Evolutionary conservation across 2,329 filamentous ascomycete species (phyloP), one percentile per base, ranked within the genome.

Genomic region (Diaporthe ilicicola): DNA sequence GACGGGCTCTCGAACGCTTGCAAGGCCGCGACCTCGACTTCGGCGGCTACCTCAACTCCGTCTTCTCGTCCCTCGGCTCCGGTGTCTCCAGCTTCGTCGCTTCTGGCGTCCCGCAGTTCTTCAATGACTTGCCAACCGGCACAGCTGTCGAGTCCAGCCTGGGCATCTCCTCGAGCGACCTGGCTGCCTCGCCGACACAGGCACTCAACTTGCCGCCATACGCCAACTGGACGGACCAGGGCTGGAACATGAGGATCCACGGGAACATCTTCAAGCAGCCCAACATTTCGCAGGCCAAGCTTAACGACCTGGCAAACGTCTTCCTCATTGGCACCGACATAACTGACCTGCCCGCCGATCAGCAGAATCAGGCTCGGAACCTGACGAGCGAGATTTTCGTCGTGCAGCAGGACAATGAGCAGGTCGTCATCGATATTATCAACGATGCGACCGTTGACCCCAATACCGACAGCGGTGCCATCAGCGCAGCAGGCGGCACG

Each of bases 241-340:
- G 91, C 42, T 95, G 93, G 93, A 93, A 91, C 73, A 86, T 94
- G 4, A 87, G 92, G 34, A 89, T 94, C 73, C 93, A 92, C 74
- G 93, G 93, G 75, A 94, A 94, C 76, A 90, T 94, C n/a, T 95
- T 91, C 85, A 94, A 94, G 79, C 88, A 92, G 73, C 93, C 93
- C 1, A 88, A 93, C 71, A 90, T 92, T 42, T 87, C 86, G 1
- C 84, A 89, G 74, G 82, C 84, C 42, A 92, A 89, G 75, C 82
- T 95, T 55, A 87, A 95, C 74, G 84, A 90, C 46, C 84, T 94
- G 4, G 91, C 92, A 70, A 90, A 94, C 74, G 79, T 89, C 39
- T 94, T 94, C 80, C 84, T 95, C 12, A 86, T 94, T 71, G 91
- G 86, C 62, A 89, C 88, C 7, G 85, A 86, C 68, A 86, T 94